Base-by-base conservation (phyloP, 2,329 filamentous ascomycete genomes). In the Alternaria infectoria region DNA sequence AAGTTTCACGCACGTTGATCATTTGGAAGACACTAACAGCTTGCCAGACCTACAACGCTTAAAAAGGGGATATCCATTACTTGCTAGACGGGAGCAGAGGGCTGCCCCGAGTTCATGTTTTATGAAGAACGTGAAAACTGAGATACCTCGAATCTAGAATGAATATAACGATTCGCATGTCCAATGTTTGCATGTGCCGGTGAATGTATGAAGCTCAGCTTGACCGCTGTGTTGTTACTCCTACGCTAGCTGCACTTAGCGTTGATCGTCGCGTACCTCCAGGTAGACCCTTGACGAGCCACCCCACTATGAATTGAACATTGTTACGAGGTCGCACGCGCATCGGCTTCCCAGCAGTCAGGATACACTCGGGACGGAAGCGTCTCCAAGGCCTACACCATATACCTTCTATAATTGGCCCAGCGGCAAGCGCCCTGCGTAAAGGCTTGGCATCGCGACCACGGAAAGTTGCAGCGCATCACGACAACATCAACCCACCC, bases 31-130 rank as follows among this genome's bases (percentile, higher is more conserved):
- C 30, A 36, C 59, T 65, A 56, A 61, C 62, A 23, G 19, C 12
- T 32, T 15, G 23, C 19, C n/a, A 69, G 67, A 98, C 94, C 74
- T 99, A 99, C 88, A 92, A 93, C 85, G 96, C 93, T 87, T 98
- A 96, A 71, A 69, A 64, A 57, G 57, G 44, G 58, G 55, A 65
- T 64, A 66, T 66, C 65, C 66, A 67, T 50, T 28, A 59, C 54
- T 52, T 67, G 54, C 58, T 61, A 19, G 51, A 59, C 46, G 49
- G 67, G 68, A 70, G 71, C 67, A 61, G 61, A 55, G 61, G 54
- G 58, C 64, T 65, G 54, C 52, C 44, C 54, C 51, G 45, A 30
- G 23, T 50, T 61, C 43, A 51, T 44, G 57, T 32, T 43, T 60
- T 49, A 62, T 23, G 40, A 58, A 19, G 60, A 64, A 65, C 65